These are phyloP conservation scores for Pythium dissimile DNA, from an alignment of 352 stramenopile genomes.

Conservation along the genomic window DNA sequence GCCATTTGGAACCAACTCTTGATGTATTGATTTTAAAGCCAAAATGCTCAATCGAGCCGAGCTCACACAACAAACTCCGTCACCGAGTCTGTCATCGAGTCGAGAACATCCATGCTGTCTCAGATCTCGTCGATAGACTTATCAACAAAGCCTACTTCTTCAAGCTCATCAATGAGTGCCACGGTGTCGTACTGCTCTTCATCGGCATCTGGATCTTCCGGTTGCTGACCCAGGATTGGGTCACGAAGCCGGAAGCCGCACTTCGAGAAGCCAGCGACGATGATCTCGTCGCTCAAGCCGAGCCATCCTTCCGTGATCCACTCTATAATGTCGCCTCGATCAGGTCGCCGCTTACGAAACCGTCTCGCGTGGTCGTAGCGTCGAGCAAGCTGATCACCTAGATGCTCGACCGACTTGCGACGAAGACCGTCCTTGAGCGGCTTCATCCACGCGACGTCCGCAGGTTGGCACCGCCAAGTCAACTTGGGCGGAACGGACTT, in stretches of 20 bases:
- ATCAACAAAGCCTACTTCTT: not conserved
- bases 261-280: constrained; percentile 5
- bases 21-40: too few species aligned
- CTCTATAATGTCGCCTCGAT: constrained; percentile 2
- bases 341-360: constrained; percentile 1
- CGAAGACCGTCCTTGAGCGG: constrained; percentile 23
- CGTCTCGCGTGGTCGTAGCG: not conserved
- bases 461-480: constrained; percentile 22
- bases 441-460: constrained; percentile 19
- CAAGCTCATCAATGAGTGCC: not conserved
- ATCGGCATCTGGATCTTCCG: not conserved
- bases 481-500: constrained; percentile 13
- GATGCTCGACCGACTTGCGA: constrained; percentile 3
- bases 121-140: not conserved
- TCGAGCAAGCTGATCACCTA: constrained; percentile 2
- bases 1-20: too few species aligned
- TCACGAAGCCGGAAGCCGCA: constrained; percentile 6
- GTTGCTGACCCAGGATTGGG: too few species aligned
- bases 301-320: constrained; percentile 2
- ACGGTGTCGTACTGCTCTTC: too few species aligned
- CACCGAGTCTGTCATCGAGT: too few species aligned
- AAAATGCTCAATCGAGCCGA: too few species aligned
- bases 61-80: not conserved
- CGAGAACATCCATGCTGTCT: not conserved
- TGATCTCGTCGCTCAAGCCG: not conserved